Percentiles rank a stretch among this genome's conserved stretches.
These are phyloP conservation scores for Plectosphaerella plurivora DNA, from an alignment of 2,329 filamentous ascomycete genomes.

Conservation along the genomic window DNA sequence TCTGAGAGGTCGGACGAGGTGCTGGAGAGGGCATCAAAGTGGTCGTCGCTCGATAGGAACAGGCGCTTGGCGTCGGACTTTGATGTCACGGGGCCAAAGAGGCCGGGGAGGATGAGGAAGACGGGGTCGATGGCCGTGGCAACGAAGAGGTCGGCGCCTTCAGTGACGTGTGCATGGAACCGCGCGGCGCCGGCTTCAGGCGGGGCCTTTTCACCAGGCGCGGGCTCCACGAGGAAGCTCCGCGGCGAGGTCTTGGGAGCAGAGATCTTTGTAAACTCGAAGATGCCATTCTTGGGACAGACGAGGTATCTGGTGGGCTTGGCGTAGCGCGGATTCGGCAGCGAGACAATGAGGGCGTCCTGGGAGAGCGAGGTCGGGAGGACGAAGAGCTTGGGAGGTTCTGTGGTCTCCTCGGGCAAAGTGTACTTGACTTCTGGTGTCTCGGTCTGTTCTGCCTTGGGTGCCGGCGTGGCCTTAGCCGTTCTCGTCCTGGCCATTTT, in stretches of 20 bases:
- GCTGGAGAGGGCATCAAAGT: conserved; percentile 59
- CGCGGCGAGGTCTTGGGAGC: conserved; percentile 48
- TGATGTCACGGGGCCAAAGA: conserved; percentile 43
- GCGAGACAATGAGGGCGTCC: conserved; percentile 54
- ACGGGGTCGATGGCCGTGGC: conserved; percentile 81
- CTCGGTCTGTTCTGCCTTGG: conserved; percentile 24
- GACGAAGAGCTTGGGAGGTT: conserved; percentile 54
- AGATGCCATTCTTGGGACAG: conserved; percentile 57
- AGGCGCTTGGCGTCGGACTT: conserved; percentile 50
- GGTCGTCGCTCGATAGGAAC: conserved; percentile 67
- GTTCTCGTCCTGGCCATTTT: conserved; percentile 49
- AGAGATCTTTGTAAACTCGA: conserved; percentile 58
- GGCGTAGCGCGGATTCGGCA: conserved; percentile 54
- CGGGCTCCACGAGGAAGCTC: conserved; percentile 56
- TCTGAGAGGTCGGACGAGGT: conserved; percentile 54
- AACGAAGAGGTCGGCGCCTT: conserved; percentile 70
- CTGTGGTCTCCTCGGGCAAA: conserved; percentile 32
- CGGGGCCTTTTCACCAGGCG: conserved; percentile 11
- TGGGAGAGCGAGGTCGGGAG: conserved; percentile 50
- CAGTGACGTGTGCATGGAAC: conserved; percentile 39
- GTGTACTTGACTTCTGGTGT: conserved; percentile 29
- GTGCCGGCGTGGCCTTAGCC: conserved; percentile 24
- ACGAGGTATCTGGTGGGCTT: conserved; percentile 56
- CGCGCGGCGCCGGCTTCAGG: conserved; percentile 10
- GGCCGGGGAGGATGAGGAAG: conserved; percentile 74